phyloP scores from a whole-genome alignment of 805 yeast species.

The Candida awuae region DNA sequence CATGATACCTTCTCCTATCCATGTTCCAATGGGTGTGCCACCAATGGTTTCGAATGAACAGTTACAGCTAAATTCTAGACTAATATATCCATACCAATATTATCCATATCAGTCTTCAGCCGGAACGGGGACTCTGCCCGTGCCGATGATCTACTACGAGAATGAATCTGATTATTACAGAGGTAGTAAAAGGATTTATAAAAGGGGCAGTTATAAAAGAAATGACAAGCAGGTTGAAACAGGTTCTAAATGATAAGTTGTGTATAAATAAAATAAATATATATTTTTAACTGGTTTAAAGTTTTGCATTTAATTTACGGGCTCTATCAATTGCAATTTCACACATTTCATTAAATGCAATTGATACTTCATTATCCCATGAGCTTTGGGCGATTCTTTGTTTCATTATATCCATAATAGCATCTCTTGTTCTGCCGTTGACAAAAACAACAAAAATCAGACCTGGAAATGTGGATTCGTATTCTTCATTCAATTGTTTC shows the following conservation, averaged over 20 bases:
- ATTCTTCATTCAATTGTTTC: slow-evolving; percentile 44
- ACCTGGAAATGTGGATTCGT: slow-evolving; percentile 44
- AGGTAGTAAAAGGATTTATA: background rate
- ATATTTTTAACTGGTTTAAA: slow-evolving; percentile 14
- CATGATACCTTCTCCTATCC: no score
- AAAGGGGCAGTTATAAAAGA: background rate
- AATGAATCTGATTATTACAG: background rate
- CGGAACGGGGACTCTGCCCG: background rate
- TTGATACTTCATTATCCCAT: slow-evolving; percentile 45
- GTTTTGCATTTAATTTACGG: slow-evolving; percentile 37
- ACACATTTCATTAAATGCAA: slow-evolving; percentile 83
- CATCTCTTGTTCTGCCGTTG: slow-evolving; percentile 65
- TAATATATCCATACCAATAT: background rate
- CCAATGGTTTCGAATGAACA: background rate
- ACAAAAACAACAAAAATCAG: slow-evolving; percentile 84
- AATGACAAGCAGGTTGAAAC: background rate
- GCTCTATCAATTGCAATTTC: slow-evolving; percentile 82
- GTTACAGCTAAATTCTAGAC: background rate
- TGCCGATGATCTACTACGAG: background rate
- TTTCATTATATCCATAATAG: slow-evolving; percentile 56
- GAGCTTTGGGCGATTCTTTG: slow-evolving; percentile 50
- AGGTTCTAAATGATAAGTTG: no score
- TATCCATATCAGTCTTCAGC: slow-evolving; percentile 2
- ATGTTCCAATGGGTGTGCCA: slow-evolving; percentile 2
- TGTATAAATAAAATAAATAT: slow-evolving; percentile 1